phyloP scores from a whole-genome alignment of 192 early-diverging fungal genomes.

The Coemansia sp. region DNA sequence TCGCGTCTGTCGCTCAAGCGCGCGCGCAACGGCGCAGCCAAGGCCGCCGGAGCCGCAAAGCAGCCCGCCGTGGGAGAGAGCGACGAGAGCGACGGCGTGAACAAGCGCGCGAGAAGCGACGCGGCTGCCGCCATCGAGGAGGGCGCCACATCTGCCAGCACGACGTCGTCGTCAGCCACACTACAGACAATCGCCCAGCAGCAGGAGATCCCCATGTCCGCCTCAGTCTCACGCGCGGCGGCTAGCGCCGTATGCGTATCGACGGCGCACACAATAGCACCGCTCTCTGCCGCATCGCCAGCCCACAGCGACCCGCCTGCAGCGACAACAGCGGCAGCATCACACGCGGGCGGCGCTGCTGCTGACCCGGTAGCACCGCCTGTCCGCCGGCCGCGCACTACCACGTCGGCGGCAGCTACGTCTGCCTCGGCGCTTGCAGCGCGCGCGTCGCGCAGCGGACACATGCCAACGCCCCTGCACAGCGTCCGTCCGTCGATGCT shows the following conservation, averaged over 20 bases:
- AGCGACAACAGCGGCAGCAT: background rate
- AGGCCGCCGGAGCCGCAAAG: background rate
- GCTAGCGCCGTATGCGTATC: no score
- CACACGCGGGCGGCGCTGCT: no score
- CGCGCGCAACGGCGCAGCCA: constrained; percentile 18
- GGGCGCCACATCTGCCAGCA: no score
- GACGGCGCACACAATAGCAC: background rate
- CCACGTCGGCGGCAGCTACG: constrained; percentile 3
- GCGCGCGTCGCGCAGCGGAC: constrained; percentile 24
- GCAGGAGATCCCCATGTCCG: no score
- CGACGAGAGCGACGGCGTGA: constrained; percentile 23
- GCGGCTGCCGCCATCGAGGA: no score
- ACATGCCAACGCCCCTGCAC: constrained; percentile 26
- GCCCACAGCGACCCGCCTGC: no score
- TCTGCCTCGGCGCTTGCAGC: constrained; percentile 16
- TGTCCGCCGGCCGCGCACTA: no score
- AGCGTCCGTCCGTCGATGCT: constrained; percentile 5
- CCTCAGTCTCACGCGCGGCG: no score
- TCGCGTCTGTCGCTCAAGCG: constrained; percentile 47
- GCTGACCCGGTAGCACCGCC: background rate
- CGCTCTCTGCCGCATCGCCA: background rate
- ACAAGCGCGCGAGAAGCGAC: constrained; percentile 35
- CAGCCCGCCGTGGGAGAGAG: background rate
- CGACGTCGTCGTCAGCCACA: no score
- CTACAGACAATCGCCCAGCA: no score